These are phyloP conservation scores for Populus pruinosa DNA, from an alignment of 345 rosid genomes.

Conservation along the genomic window DNA sequence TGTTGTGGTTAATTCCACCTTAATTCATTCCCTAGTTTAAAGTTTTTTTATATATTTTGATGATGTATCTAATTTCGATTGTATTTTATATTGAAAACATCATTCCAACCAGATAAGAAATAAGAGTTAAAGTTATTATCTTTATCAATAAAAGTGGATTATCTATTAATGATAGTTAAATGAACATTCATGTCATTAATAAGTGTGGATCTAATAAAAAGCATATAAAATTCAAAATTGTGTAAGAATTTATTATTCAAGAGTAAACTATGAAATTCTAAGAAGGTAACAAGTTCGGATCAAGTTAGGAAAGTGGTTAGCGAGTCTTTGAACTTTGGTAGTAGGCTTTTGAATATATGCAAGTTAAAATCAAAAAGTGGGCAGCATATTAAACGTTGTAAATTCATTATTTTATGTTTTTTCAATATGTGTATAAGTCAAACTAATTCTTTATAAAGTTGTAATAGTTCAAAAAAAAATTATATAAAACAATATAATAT, in stretches of 20 bases:
- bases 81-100: no score
- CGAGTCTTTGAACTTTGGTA: not conserved
- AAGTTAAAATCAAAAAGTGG: not conserved
- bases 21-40: not conserved
- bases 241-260: not conserved
- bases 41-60: no score
- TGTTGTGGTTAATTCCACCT: not conserved
- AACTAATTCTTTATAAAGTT: no score
- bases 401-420: not conserved
- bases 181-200: not conserved
- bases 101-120: no score
- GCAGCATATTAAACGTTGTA: not conserved
- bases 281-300: not conserved
- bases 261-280: not conserved
- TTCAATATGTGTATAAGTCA: no score
- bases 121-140: not conserved
- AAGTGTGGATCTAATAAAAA: not conserved
- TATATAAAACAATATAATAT: no score
- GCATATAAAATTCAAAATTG: not conserved
- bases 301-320: not conserved
- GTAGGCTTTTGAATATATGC: not conserved
- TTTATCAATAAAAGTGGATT: not conserved
- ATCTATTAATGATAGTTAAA: not conserved
- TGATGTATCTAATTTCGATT: not conserved
- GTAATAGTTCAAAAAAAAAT: no score